Evolutionary conservation across 2,329 filamentous ascomycete species (phyloP).

Genomic region (Fusarium chuoi): DNA sequence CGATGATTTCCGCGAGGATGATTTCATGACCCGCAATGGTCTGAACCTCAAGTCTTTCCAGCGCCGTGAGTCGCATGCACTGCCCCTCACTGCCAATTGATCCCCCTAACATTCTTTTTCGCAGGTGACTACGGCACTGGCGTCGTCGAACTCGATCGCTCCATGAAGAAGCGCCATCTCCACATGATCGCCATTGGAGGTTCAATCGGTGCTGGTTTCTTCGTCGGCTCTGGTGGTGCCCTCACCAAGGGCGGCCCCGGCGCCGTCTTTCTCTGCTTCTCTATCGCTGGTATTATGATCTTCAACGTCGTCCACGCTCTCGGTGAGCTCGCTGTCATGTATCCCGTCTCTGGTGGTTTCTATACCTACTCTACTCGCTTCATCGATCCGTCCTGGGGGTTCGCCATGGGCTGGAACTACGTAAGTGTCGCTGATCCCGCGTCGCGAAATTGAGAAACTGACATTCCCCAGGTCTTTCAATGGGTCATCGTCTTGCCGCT

Average conservation of each 20-base stretch:
- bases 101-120: constrained; percentile 4
- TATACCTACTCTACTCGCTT: constrained; percentile 71
- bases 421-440: not conserved
- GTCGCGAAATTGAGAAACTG: not conserved
- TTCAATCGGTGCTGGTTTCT: constrained; percentile 71
- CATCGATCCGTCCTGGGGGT: constrained; percentile 69
- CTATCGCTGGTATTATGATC: constrained; percentile 69
- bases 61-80: constrained; percentile 24
- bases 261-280: constrained; percentile 61
- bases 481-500: constrained; percentile 62
- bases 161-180: constrained; percentile 67
- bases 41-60: constrained; percentile 42
- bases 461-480: constrained; percentile 52
- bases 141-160: constrained; percentile 52
- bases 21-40: constrained; percentile 45
- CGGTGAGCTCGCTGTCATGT: constrained; percentile 70
- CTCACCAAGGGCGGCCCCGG: constrained; percentile 62
- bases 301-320: constrained; percentile 70
- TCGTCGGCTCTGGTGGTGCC: constrained; percentile 67
- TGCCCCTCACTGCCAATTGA: not conserved
- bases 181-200: constrained; percentile 73
- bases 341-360: constrained; percentile 71
- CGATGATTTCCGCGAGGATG: constrained; percentile 37
- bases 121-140: constrained; percentile 43
- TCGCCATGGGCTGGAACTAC: constrained; percentile 60